These are phyloP conservation scores for Neurospora sp. DNA, from an alignment of 495 filamentous ascomycete genomes.

Conservation along the genomic window DNA sequence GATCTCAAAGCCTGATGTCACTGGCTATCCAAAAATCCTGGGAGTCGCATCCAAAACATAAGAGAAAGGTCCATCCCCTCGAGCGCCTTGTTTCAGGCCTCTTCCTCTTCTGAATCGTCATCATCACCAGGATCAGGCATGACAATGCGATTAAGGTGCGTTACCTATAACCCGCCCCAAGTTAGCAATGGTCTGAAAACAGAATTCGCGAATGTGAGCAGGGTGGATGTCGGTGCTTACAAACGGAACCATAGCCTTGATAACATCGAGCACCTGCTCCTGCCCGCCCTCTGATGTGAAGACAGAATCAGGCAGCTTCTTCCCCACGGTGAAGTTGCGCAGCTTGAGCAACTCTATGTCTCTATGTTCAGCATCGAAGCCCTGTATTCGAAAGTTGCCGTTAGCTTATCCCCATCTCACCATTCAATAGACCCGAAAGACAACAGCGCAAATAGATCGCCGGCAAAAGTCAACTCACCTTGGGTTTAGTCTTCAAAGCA, in stretches of 20 bases:
- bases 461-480: too few species aligned
- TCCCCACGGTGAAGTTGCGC: slow-evolving; percentile 61
- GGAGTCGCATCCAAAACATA: not conserved
- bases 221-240: slow-evolving; percentile 35
- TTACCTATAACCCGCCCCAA: slow-evolving; percentile 29
- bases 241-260: slow-evolving; percentile 50
- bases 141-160: slow-evolving; percentile 52
- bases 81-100: slow-evolving; percentile 1
- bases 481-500: slow-evolving; percentile 75
- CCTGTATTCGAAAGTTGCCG: too few species aligned
- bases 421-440: not conserved
- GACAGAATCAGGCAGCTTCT: slow-evolving; percentile 47
- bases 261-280: slow-evolving; percentile 17
- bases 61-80: not conserved
- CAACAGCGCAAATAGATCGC: too few species aligned
- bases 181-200: not conserved
- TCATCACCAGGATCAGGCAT: slow-evolving; percentile 49
- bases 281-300: slow-evolving; percentile 38
- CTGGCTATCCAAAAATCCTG: not conserved
- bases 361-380: slow-evolving; percentile 59
- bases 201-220: not conserved
- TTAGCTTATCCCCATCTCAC: not conserved
- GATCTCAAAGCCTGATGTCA: not conserved
- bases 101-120: slow-evolving; percentile 23
- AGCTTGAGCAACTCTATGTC: slow-evolving; percentile 21